phyloP scores from a whole-genome alignment of 495 filamentous ascomycete genomes.

The Tuber aestivum region DNA sequence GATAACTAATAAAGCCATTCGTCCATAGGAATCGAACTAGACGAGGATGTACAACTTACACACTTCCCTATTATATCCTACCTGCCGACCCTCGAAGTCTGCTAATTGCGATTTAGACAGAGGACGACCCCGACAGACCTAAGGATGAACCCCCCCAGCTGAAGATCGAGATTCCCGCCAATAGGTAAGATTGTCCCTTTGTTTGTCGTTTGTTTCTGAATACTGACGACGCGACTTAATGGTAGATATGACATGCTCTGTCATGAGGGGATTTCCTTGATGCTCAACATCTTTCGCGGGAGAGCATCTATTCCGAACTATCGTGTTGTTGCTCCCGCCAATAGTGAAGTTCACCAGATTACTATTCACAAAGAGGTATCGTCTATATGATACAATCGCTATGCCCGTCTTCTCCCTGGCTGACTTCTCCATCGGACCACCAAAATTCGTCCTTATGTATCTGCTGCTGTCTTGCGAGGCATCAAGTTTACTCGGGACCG shows the following conservation, averaged over 20 bases:
- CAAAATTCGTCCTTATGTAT: conserved; percentile 75
- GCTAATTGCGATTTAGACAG: conserved; percentile 29
- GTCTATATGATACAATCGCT: conserved; percentile 1
- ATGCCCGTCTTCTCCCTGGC: background rate
- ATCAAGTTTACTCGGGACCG: conserved; percentile 83
- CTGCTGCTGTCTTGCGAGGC: conserved; percentile 78
- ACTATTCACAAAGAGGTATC: conserved; percentile 64
- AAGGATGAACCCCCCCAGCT: conserved; percentile 82
- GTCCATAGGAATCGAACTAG: conserved; percentile 75
- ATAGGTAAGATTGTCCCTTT: conserved; percentile 52
- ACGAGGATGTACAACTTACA: conserved; percentile 66
- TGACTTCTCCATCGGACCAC: conserved; percentile 52
- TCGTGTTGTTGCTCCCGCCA: conserved; percentile 61
- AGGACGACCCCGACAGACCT: conserved; percentile 36
- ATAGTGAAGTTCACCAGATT: conserved; percentile 69
- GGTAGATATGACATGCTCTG: conserved; percentile 94
- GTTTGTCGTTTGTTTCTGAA: background rate
- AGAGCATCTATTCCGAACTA: conserved; percentile 70
- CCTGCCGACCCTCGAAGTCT: background rate
- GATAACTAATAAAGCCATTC: conserved; percentile 20
- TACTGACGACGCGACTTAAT: background rate
- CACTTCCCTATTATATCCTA: background rate
- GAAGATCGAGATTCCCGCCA: conserved; percentile 98
- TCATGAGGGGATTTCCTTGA: conserved; percentile 92
- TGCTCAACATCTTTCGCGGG: conserved; percentile 89